Base-by-base conservation (phyloP, 257 asterid species). In the Penstemon barbatus region DNA sequence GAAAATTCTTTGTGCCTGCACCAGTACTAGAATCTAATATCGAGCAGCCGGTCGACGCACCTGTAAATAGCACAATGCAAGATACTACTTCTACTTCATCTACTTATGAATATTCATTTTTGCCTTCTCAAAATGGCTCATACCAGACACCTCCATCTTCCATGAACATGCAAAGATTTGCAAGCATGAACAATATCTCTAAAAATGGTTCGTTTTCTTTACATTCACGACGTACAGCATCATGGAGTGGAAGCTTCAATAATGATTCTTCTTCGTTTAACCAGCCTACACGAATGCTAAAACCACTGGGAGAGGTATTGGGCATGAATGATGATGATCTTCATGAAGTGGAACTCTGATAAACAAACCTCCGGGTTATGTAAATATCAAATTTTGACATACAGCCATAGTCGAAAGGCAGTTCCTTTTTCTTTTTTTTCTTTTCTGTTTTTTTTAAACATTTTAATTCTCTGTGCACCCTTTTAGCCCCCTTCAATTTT, bases 301-400 rank as follows among this genome's bases (percentile, higher is more conserved):
- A 77, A 75, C 87, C 88, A 56, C 73, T 82, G 0, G 90, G 94
- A 44, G 87, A 86, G 75, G 81, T 82, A 55, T 61, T 76, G 79
- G 81, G 86, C 71, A 77, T 85, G 75, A 77, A 80, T 12, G 91
- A 90, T 49, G 99, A 90, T 13, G 98, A 90, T 54, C 92, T 93
- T 64, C 96, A 93, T 4, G 99, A 94, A 78, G 97, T 94, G 48
- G 96, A 94, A 69, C 88, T 94, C 57, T 91, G 90, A 88, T 73
- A 25, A 25, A 25, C 33, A 25, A 48, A 56, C 71, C 65, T 51
- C 50, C 71, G 74, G 80, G 83, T 25, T 25, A 74, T 85, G 86
- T 89, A 82, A 15, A 82, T 85, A 84, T 57, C 57, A 75, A 63
- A 78, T 87, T 82, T 84, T 79, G 83, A 67, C 61, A 74, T 65